A percentile compares a stretch with the other conserved stretches of the same genome.
These are phyloP conservation scores for Ceratonia siliqua DNA, from an alignment of 306 rosid species.

Conservation along the genomic window DNA sequence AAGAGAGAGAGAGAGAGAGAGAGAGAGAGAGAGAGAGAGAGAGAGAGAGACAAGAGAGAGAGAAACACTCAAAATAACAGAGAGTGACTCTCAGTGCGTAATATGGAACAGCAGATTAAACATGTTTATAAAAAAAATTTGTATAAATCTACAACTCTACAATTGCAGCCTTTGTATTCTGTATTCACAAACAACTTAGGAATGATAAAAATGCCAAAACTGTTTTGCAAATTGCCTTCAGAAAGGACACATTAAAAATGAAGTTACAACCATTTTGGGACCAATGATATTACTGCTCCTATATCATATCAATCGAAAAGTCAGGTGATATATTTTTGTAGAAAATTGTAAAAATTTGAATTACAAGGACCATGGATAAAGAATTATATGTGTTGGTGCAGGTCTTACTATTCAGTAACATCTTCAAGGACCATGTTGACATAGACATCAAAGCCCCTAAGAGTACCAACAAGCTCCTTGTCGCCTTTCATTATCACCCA, in stretches of 20 bases:
- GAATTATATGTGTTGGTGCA: neutral
- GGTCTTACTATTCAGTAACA: constrained; percentile 89
- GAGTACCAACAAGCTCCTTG: constrained; percentile 98
- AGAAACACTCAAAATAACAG: neutral
- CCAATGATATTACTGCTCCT: neutral
- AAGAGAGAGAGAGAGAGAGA: neutral
- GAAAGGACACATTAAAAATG: neutral
- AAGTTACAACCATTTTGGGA: neutral
- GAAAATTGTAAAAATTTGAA: neutral
- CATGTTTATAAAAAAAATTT: neutral
- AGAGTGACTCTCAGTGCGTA: neutral
- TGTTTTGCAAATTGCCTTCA: neutral
- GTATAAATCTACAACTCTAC: too few species aligned
- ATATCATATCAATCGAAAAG: constrained; percentile 15
- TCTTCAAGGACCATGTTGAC: constrained; percentile 99
- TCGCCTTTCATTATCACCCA: constrained; percentile 99
- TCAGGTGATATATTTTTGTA: neutral
- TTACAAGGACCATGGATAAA: neutral
- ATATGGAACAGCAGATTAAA: neutral
- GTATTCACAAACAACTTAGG: neutral
- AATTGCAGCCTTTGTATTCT: neutral
- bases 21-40: neutral
- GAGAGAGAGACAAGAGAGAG: neutral
- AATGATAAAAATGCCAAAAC: neutral
- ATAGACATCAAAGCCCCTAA: constrained; percentile 90